These are phyloP conservation scores for Mollisia scopiformis DNA, from an alignment of 2,329 filamentous ascomycete species.

Conservation along the genomic window DNA sequence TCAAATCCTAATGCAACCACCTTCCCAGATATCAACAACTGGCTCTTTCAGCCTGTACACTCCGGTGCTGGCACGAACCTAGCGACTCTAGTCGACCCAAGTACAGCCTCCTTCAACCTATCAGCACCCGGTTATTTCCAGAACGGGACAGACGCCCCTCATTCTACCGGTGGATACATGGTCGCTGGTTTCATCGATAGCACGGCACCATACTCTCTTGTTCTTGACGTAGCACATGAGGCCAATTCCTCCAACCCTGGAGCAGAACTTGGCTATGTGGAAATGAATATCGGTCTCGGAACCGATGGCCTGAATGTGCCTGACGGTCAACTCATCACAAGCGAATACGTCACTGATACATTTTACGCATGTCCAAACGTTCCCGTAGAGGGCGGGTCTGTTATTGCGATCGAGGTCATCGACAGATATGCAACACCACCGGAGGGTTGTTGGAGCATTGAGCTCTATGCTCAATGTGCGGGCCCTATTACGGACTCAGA, in stretches of 20 bases:
- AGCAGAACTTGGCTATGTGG: neutral
- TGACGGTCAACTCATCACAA: neutral
- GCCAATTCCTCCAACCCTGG: neutral
- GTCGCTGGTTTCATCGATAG: no score
- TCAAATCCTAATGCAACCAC: neutral
- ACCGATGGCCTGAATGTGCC: neutral
- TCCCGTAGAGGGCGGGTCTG: no score
- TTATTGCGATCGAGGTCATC: neutral
- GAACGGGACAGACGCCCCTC: neutral
- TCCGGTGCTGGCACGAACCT: neutral
- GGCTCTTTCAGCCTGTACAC: neutral
- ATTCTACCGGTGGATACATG: no score
- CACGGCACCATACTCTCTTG: no score
- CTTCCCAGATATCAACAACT: conserved; percentile 3
- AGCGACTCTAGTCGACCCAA: no score
- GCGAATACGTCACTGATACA: neutral
- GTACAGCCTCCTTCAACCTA: no score
- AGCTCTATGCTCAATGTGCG: conserved; percentile 3
- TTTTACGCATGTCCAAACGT: no score
- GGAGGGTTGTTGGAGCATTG: neutral
- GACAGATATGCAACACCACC: neutral
- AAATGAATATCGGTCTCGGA: neutral
- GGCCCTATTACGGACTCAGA: neutral
- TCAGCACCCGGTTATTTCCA: neutral
- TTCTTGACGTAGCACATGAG: neutral